Conservation (phyloP, 768 basidiomycete genomes). For the Russula ochroleuca region DNA sequence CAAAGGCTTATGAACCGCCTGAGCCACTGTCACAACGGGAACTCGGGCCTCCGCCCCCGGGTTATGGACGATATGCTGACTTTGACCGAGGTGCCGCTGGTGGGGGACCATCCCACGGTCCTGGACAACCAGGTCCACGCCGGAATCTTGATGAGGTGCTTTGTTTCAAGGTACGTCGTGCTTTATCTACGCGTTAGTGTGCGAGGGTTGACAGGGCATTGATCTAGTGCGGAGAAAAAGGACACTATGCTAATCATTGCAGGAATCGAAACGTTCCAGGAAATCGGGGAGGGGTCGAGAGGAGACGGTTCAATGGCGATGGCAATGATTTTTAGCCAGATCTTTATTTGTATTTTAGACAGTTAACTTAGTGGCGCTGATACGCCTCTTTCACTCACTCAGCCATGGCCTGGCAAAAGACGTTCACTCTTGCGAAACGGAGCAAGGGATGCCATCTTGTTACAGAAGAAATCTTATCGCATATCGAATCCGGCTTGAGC, state of each 20-base stretch:
- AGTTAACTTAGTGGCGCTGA: not conserved
- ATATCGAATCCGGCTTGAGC: constrained; percentile 66
- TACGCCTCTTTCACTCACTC: not conserved
- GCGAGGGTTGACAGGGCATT: constrained; percentile 9
- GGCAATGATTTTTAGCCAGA: constrained; percentile 14
- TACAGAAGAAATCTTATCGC: constrained; percentile 64
- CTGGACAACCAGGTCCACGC: constrained; percentile 43
- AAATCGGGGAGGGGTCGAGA: constrained; percentile 79
- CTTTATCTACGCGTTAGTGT: constrained; percentile 9
- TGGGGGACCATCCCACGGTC: constrained; percentile 33
- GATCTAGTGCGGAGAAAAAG: constrained; percentile 78
- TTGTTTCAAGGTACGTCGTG: constrained; percentile 70
- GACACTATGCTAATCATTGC: constrained; percentile 95
- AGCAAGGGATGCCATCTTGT: constrained; percentile 77
- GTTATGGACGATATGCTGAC: constrained; percentile 80
- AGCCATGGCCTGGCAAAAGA: constrained; percentile 86
- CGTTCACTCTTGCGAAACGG: constrained; percentile 57
- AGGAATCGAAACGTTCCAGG: constrained; percentile 88
- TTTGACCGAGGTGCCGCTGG: constrained; percentile 53
- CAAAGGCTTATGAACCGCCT: constrained; percentile 73
- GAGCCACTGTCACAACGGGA: constrained; percentile 70
- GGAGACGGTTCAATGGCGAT: constrained; percentile 33
- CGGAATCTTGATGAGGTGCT: constrained; percentile 79
- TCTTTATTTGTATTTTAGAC: constrained; percentile 1
- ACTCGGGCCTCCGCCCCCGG: constrained; percentile 87